Percentiles rank a stretch among this genome's conserved stretches.
Evolutionary conservation across 176 grass and related monocot genomes (phyloP).

Genomic region (Carex myosuroides): DNA sequence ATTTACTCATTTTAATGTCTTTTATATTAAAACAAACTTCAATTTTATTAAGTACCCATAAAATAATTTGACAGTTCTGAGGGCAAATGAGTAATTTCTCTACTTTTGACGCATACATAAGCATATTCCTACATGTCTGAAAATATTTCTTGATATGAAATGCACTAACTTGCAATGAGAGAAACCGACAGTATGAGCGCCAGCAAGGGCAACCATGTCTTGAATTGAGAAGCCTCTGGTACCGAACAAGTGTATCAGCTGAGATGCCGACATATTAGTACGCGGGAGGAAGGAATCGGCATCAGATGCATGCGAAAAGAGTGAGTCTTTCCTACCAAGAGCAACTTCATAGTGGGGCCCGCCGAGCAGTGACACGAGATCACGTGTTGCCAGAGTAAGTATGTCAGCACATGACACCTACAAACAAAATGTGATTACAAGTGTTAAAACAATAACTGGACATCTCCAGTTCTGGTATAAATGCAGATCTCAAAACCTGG

Average conservation of each 20-base stretch:
- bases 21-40: no score
- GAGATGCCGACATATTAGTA: slow-evolving; percentile 71
- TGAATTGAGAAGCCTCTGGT: slow-evolving; percentile 37
- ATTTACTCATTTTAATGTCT: no score
- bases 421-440: no score
- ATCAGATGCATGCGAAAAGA: slow-evolving; percentile 35
- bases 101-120: no score
- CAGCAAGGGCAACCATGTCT: slow-evolving; percentile 87
- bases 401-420: slow-evolving; percentile 80
- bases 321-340: slow-evolving; percentile 60
- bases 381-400: slow-evolving; percentile 54
- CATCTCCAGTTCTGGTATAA: no score
- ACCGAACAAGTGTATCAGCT: slow-evolving; percentile 49
- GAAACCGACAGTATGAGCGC: slow-evolving; percentile 86
- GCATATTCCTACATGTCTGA: no score
- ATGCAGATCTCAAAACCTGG: background rate
- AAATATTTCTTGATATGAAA: no score
- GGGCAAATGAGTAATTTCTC: no score
- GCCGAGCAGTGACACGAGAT: slow-evolving; percentile 56
- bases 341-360: slow-evolving; percentile 50
- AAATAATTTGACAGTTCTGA: no score
- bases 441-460: no score
- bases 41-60: no score
- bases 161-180: slow-evolving; percentile 61
- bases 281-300: slow-evolving; percentile 48